These are phyloP conservation scores for Posidonia oceanica DNA, from an alignment of 116 monocot genomes.

Conservation along the genomic window DNA sequence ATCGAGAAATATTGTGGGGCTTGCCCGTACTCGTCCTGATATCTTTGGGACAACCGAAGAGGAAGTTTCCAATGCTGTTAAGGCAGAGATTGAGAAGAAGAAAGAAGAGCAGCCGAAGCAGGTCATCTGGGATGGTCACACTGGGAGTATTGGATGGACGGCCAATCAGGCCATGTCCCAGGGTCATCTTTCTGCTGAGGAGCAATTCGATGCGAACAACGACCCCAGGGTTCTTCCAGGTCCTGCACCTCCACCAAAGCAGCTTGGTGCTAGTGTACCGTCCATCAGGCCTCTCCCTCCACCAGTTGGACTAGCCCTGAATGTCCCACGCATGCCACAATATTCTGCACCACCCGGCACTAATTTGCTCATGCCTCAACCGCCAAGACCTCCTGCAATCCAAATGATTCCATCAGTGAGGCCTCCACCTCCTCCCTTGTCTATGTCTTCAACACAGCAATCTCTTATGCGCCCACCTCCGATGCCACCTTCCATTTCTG, in stretches of 20 bases:
- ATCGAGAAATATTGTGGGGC: constrained; percentile 93
- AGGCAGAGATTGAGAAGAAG: constrained; percentile 98
- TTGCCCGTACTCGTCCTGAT: constrained; percentile 94
- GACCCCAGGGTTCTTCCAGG: constrained; percentile 41
- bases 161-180: constrained; percentile 90
- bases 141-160: constrained; percentile 93
- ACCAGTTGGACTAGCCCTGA: constrained; percentile 63
- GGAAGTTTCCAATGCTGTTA: constrained; percentile 93
- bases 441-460: constrained; percentile 8
- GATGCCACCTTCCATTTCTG: constrained; percentile 29
- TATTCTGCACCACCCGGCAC: constrained; percentile 19
- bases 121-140: constrained; percentile 97
- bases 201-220: constrained; percentile 28
- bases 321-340: constrained; percentile 55
- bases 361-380: constrained; percentile 20
- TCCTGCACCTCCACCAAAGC: constrained; percentile 56
- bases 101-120: constrained; percentile 97
- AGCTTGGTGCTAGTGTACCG: constrained; percentile 31
- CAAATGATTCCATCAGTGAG: constrained; percentile 33
- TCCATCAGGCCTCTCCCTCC: constrained; percentile 66
- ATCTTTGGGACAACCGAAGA: constrained; percentile 98
- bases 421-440: constrained; percentile 32
- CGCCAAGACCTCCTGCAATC: constrained; percentile 25
- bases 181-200: constrained; percentile 23
- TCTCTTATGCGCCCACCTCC: constrained; percentile 16